Evolutionary conservation across 257 asterid species (phyloP).

Genomic region (Galeopsis tetrahit): DNA sequence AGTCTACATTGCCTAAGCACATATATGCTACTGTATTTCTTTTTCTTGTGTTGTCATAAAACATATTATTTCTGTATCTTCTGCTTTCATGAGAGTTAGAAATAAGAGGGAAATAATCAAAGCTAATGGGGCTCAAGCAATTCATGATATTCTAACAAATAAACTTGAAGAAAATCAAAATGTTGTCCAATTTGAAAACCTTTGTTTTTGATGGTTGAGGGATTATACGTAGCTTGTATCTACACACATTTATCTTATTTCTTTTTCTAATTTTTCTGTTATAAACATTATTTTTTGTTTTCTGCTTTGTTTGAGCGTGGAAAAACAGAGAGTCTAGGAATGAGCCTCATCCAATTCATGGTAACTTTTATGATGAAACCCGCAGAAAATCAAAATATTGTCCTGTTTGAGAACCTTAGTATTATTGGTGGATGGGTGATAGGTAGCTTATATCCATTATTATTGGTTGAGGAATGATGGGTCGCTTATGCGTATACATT

Average conservation of each 20-base stretch:
- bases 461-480: background rate
- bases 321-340: background rate
- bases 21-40: background rate
- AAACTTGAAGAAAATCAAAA: conserved; percentile 12
- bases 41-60: background rate
- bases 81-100: conserved; percentile 4
- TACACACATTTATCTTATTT: background rate
- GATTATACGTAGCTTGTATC: conserved; percentile 22
- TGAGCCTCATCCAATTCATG: background rate
- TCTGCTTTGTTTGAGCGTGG: background rate
- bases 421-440: background rate
- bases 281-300: background rate
- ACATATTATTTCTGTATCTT: background rate
- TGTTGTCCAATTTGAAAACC: conserved; percentile 9
- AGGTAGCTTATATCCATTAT: background rate
- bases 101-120: conserved; percentile 13
- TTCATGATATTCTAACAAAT: conserved; percentile 4
- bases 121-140: conserved; percentile 7
- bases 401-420: background rate
- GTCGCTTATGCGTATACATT: background rate
- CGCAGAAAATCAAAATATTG: background rate
- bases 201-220: conserved; percentile 28
- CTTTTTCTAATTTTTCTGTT: background rate
- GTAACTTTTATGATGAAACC: background rate
- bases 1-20: background rate